Conservation (phyloP, 768 basidiomycete genomes). For the Strobilomyces echinocephalus region DNA sequence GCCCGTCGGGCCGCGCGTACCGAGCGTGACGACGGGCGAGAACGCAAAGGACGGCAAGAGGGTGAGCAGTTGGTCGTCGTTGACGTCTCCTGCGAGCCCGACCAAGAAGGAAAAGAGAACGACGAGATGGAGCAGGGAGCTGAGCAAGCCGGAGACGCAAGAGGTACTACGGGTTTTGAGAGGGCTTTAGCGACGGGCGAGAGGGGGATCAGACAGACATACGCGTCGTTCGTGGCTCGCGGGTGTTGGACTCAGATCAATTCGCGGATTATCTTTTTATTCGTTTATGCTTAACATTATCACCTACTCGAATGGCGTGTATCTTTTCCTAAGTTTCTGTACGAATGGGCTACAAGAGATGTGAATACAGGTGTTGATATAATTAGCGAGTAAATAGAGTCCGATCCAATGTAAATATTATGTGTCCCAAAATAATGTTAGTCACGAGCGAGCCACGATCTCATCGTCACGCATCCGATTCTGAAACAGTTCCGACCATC, state of each 20-base stretch:
- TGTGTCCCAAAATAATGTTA: no score
- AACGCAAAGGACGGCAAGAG: not conserved
- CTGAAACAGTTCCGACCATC: not conserved
- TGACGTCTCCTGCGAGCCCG: not conserved
- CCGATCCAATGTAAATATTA: no score
- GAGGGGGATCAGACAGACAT: no score
- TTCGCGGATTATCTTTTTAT: not conserved
- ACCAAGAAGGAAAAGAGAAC: conserved; percentile 13
- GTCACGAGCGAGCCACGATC: no score
- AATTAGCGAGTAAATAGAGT: no score
- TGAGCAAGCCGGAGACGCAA: conserved; percentile 21
- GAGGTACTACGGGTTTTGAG: conserved; percentile 16
- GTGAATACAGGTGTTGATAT: no score
- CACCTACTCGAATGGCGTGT: not conserved
- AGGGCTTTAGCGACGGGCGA: not conserved
- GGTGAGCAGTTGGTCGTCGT: conserved; percentile 2
- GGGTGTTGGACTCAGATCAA: not conserved
- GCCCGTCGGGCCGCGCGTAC: not conserved
- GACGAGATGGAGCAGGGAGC: conserved; percentile 15
- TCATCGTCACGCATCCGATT: not conserved
- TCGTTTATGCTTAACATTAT: not conserved
- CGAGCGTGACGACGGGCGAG: not conserved
- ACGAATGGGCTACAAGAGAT: not conserved
- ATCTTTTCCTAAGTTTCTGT: not conserved
- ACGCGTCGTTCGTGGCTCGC: not conserved